phyloP scores from a whole-genome alignment of 2,329 filamentous ascomycete genomes.

The Aureobasidium melanogenum region DNA sequence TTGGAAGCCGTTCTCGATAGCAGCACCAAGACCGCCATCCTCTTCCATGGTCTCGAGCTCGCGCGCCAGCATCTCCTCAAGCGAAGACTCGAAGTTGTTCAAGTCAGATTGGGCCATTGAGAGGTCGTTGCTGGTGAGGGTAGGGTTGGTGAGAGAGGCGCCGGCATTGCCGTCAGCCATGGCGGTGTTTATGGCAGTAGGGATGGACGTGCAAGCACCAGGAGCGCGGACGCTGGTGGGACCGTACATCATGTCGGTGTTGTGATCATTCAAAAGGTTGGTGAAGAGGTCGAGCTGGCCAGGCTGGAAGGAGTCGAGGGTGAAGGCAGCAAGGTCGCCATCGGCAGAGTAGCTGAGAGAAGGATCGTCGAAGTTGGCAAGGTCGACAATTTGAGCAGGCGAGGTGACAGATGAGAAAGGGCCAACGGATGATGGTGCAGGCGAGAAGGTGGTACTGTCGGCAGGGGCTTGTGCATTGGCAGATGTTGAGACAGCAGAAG shows the following conservation, averaged over 20 bases:
- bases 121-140: neutral
- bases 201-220: neutral
- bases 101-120: slow-evolving; percentile 1
- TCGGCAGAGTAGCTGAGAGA: neutral
- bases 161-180: neutral
- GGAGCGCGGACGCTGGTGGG: neutral
- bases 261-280: slow-evolving; percentile 8
- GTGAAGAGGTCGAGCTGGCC: slow-evolving; percentile 8
- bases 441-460: neutral
- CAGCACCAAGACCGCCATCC: neutral
- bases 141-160: neutral
- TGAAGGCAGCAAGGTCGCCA: slow-evolving; percentile 7
- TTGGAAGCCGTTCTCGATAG: neutral
- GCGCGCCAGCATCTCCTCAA: slow-evolving; percentile 1
- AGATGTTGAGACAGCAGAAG: neutral
- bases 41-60: slow-evolving; percentile 8
- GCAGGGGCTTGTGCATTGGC: neutral
- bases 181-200: neutral
- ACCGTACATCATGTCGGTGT: neutral
- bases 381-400: slow-evolving; percentile 6
- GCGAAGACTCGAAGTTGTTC: slow-evolving; percentile 2
- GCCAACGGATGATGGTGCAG: neutral
- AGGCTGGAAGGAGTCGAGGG: slow-evolving; percentile 6
- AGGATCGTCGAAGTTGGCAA: neutral
- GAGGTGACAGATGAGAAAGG: neutral